phyloP scores from a whole-genome alignment of 1,284 basidiomycete species.

The Apiotrichum veenhuisii region DNA sequence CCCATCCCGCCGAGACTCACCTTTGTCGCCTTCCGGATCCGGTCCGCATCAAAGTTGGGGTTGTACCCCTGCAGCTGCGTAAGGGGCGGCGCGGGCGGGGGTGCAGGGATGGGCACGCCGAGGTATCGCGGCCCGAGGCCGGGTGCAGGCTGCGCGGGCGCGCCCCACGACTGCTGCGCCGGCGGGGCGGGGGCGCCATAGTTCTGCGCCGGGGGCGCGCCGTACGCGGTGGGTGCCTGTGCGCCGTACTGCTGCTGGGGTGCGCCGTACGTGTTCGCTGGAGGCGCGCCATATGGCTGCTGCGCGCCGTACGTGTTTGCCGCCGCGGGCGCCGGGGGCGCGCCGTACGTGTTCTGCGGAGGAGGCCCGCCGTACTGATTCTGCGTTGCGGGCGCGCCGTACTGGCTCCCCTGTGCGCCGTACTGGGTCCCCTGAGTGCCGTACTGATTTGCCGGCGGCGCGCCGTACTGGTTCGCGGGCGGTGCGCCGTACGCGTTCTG shows the following conservation, averaged over 20 bases:
- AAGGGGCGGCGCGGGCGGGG: slow-evolving; percentile 41
- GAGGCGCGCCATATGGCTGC: slow-evolving; percentile 13
- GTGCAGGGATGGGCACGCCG: slow-evolving; percentile 43
- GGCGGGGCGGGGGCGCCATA: slow-evolving; percentile 10
- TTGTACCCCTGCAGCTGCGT: slow-evolving; percentile 42
- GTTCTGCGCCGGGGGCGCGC: not conserved
- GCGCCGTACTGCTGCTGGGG: slow-evolving; percentile 22
- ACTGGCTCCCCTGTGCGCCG: slow-evolving; percentile 10
- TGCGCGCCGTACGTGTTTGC: not conserved
- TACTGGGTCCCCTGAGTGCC: slow-evolving; percentile 12
- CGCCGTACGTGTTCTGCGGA: slow-evolving; percentile 9
- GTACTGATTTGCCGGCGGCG: slow-evolving; percentile 13
- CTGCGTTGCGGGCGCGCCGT: slow-evolving; percentile 2
- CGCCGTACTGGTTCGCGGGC: slow-evolving; percentile 13
- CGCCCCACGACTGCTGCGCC: not conserved
- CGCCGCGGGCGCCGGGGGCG: slow-evolving; percentile 6
- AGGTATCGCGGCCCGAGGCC: slow-evolving; percentile 31
- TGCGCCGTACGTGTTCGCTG: not conserved
- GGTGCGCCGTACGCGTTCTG: slow-evolving; percentile 9
- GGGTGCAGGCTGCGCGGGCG: slow-evolving; percentile 4
- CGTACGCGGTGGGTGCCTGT: slow-evolving; percentile 1
- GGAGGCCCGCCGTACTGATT: slow-evolving; percentile 4
- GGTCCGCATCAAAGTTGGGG: slow-evolving; percentile 46
- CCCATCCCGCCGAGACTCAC: slow-evolving; percentile 20
- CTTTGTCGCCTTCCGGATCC: slow-evolving; percentile 50